These are phyloP conservation scores for Babesia bovis DNA, from an alignment of 169 alveolate genomes.

Conservation along the genomic window DNA sequence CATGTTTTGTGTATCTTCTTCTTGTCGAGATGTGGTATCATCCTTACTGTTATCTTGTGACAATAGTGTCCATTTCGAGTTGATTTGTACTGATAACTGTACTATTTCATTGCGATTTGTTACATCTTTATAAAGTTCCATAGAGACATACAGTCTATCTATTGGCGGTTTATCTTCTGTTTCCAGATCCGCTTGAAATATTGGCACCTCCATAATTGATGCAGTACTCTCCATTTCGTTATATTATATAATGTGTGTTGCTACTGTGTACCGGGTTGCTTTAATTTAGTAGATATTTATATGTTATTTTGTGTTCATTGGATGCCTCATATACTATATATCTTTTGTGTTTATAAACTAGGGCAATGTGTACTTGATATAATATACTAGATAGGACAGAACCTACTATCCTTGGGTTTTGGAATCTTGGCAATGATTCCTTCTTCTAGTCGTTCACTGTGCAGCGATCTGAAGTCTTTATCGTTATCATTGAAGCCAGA, in stretches of 20 bases:
- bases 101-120: conserved; percentile 38
- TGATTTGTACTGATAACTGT: conserved; percentile 27
- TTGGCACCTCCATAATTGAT: conserved; percentile 19
- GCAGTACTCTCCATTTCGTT: no score
- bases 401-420: not conserved
- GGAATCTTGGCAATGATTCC: conserved; percentile 14
- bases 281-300: no score
- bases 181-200: conserved; percentile 21
- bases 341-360: no score
- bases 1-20: not conserved
- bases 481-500: not conserved
- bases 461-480: conserved; percentile 13
- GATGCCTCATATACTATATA: no score
- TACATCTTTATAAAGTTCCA: conserved; percentile 40
- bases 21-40: not conserved
- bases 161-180: conserved; percentile 6
- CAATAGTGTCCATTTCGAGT: not conserved
- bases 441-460: not conserved
- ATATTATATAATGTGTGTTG: no score
- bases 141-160: conserved; percentile 44
- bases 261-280: no score
- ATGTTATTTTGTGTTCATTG: no score
- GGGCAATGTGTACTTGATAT: no score
- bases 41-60: not conserved
- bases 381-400: no score